Conservation (phyloP, 2,329 filamentous ascomycete species). For the Penicillium sp. region DNA sequence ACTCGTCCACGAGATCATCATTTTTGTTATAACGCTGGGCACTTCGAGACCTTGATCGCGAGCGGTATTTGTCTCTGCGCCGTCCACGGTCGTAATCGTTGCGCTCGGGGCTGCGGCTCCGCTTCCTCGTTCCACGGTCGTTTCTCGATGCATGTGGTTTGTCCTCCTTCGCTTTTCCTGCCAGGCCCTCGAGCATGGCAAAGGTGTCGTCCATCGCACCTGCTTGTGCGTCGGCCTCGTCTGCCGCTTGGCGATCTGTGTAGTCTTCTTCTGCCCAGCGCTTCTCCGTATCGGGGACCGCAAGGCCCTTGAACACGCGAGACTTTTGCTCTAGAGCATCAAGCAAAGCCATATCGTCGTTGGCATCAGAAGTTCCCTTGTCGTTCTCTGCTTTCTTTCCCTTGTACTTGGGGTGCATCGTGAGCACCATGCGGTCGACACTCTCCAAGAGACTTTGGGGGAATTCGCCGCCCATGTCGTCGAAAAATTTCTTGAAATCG, state of each 20-base stretch:
- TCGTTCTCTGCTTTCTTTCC: conserved; percentile 43
- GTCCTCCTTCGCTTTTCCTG: conserved; percentile 58
- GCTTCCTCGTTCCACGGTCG: conserved; percentile 47
- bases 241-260: conserved; percentile 31
- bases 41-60: conserved; percentile 53
- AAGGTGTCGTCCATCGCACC: conserved; percentile 90
- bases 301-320: conserved; percentile 84
- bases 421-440: conserved; percentile 80
- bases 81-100: conserved; percentile 51
- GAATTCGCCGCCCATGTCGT: conserved; percentile 76
- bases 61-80: conserved; percentile 45
- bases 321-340: conserved; percentile 66
- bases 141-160: conserved; percentile 35
- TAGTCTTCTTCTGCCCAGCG: conserved; percentile 53
- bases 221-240: conserved; percentile 43
- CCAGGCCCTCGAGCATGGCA: conserved; percentile 82
- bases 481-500: conserved; percentile 74
- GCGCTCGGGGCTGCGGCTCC: conserved; percentile 52
- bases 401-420: conserved; percentile 90
- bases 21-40: conserved; percentile 38
- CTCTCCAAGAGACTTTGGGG: conserved; percentile 84
- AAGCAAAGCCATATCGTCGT: conserved; percentile 44
- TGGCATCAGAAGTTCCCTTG: conserved; percentile 39
- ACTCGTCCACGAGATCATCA: conserved; percentile 59
- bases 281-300: conserved; percentile 74